Percentiles rank a stretch among this genome's conserved stretches.
Conservation (phyloP, 2,329 filamentous ascomycete genomes). For the Dothidotthia symphoricarpi region DNA sequence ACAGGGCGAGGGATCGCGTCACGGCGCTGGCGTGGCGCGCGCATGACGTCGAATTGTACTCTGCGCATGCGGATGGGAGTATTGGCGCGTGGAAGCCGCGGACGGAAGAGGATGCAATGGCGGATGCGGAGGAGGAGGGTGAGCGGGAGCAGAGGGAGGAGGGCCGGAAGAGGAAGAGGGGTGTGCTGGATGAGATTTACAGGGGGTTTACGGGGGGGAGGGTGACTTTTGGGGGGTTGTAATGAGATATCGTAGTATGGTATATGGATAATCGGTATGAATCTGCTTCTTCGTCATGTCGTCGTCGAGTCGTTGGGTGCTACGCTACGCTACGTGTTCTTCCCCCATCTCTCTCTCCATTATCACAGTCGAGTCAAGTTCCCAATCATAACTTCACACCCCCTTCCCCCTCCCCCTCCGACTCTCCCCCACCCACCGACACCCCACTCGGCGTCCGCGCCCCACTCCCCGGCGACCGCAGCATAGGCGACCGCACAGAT, state of each 20-base stretch:
- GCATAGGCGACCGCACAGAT: too few species aligned
- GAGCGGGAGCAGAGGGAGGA: conserved; percentile 37
- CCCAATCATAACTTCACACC: too few species aligned
- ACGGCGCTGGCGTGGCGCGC: conserved; percentile 74
- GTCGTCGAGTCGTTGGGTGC: conserved; percentile 9
- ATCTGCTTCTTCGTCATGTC: too few species aligned
- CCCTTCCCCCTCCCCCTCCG: conserved; percentile 5
- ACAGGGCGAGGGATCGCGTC: conserved; percentile 50
- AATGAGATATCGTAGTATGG: too few species aligned
- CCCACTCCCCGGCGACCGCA: too few species aligned
- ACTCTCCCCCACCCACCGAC: conserved; percentile 10
- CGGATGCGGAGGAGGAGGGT: conserved; percentile 46
- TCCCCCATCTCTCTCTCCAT: not conserved
- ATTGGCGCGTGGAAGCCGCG: conserved; percentile 76
- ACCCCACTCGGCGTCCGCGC: too few species aligned
- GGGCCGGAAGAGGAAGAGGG: conserved; percentile 64
- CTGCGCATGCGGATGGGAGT: conserved; percentile 78
- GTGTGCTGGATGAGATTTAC: conserved; percentile 77
- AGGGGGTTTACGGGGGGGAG: conserved; percentile 70
- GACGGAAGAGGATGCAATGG: conserved; percentile 49
- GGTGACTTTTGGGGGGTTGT: conserved; percentile 56
- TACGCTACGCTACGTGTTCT: too few species aligned
- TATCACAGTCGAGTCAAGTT: not conserved
- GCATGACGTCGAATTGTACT: conserved; percentile 72
- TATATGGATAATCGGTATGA: too few species aligned